Percentiles rank a stretch among this genome's conserved stretches.
phyloP scores from a whole-genome alignment of 345 rosid species.

The Brassica rapa region DNA sequence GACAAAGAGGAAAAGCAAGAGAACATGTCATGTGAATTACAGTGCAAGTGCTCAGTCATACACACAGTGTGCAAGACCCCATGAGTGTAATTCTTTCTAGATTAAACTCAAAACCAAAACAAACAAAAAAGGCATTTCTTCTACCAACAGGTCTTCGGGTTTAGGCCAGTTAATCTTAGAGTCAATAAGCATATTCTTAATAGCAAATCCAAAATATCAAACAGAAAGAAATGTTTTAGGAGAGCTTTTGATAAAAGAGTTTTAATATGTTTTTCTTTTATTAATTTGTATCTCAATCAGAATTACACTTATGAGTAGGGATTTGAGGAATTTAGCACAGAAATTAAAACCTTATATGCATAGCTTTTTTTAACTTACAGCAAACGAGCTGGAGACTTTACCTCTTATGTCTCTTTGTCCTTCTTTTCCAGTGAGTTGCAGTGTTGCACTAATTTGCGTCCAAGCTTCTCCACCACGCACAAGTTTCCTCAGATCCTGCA shows the following conservation, averaged over 20 bases:
- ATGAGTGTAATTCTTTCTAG: background rate
- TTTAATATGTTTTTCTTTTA: background rate
- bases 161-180: background rate
- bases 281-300: too few species aligned
- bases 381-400: slow-evolving; percentile 29
- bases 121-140: background rate
- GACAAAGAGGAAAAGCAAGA: background rate
- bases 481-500: slow-evolving; percentile 27
- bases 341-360: background rate
- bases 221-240: too few species aligned
- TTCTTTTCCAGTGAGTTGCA: slow-evolving; percentile 14
- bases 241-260: background rate
- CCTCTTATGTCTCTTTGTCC: background rate
- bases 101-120: slow-evolving; percentile 13
- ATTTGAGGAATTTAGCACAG: too few species aligned
- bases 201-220: slow-evolving; percentile 8
- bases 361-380: slow-evolving; percentile 14
- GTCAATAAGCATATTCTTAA: background rate
- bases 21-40: slow-evolving; percentile 9
- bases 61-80: slow-evolving; percentile 10
- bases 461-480: slow-evolving; percentile 9
- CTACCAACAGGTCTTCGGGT: slow-evolving; percentile 6
- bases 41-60: slow-evolving; percentile 17
- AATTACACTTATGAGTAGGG: too few species aligned
- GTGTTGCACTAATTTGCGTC: slow-evolving; percentile 3